phyloP scores from a whole-genome alignment of 345 rosid species.

The Salix purpurea region DNA sequence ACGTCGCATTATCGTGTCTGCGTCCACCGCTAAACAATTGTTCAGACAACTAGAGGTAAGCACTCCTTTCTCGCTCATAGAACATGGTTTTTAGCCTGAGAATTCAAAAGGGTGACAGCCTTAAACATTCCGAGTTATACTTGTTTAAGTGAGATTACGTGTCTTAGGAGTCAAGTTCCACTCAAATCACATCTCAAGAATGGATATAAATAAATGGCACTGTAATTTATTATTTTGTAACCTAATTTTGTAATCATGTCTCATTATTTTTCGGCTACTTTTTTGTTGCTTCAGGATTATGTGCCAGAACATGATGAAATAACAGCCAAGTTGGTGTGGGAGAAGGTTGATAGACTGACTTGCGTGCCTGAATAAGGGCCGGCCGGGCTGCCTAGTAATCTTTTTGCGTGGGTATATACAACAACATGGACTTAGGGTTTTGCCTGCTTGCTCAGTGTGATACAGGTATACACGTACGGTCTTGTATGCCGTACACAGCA shows the following conservation, averaged over 20 bases:
- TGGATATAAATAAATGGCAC: background rate
- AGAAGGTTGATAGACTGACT: conserved; percentile 61
- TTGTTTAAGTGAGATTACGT: background rate
- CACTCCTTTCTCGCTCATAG: background rate
- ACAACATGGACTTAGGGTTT: background rate
- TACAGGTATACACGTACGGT: conserved; percentile 5
- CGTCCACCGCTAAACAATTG: conserved; percentile 74
- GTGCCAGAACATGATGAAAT: conserved; percentile 70
- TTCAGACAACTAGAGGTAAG: conserved; percentile 84
- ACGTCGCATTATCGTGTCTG: conserved; percentile 82
- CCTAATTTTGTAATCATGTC: background rate
- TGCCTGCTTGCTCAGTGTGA: background rate
- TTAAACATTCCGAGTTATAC: background rate
- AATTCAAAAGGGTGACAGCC: background rate
- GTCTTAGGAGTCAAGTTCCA: background rate
- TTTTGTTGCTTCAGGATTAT: conserved; percentile 45
- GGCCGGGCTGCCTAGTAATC: conserved; percentile 35
- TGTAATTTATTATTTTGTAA: background rate
- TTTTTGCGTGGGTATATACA: background rate
- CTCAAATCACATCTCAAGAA: background rate
- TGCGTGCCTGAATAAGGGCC: conserved; percentile 38
- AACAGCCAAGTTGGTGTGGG: conserved; percentile 82
- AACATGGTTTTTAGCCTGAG: background rate
- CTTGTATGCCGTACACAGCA: background rate
- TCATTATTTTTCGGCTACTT: background rate